A percentile compares a stretch with the other conserved stretches of the same genome.
phyloP scores from a whole-genome alignment of 2,329 filamentous ascomycete genomes.

The Trichothecium roseum region DNA sequence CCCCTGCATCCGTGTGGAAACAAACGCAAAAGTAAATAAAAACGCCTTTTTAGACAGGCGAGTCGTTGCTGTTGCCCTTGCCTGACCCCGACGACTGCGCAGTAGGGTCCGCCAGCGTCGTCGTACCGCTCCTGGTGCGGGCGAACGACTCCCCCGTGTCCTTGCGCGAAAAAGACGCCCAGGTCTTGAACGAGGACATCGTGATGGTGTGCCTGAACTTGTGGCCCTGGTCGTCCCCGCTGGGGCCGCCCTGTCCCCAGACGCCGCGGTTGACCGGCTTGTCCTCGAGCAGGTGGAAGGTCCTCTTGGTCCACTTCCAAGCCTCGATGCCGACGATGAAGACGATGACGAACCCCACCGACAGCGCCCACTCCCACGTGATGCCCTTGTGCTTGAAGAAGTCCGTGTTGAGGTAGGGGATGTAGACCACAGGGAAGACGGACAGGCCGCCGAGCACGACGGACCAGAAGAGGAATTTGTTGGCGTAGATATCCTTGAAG shows the following conservation, averaged over 20 bases:
- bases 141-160: constrained; percentile 26
- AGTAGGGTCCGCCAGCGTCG: too few relatives aligned
- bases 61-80: too few relatives aligned
- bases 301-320: constrained; percentile 62
- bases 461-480: constrained; percentile 61
- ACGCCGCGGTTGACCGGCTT: constrained; percentile 35
- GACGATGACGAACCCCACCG: constrained; percentile 50
- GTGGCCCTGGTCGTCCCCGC: constrained; percentile 27
- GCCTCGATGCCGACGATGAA: constrained; percentile 59
- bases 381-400: constrained; percentile 67
- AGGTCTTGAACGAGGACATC: constrained; percentile 39
- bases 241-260: constrained; percentile 41
- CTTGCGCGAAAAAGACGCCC: constrained; percentile 30
- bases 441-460: constrained; percentile 50
- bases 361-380: constrained; percentile 65
- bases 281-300: constrained; percentile 40
- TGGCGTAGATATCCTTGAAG: constrained; percentile 55
- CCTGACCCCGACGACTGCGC: too few relatives aligned
- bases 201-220: constrained; percentile 38
- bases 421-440: constrained; percentile 61
- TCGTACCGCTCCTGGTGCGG: too few relatives aligned
- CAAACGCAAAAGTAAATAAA: too few relatives aligned
- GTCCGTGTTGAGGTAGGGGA: constrained; percentile 56
- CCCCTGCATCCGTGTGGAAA: too few relatives aligned
- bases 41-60: too few relatives aligned